phyloP scores from a whole-genome alignment of 1,139 yeast genomes.

The Taphrina communis region DNA sequence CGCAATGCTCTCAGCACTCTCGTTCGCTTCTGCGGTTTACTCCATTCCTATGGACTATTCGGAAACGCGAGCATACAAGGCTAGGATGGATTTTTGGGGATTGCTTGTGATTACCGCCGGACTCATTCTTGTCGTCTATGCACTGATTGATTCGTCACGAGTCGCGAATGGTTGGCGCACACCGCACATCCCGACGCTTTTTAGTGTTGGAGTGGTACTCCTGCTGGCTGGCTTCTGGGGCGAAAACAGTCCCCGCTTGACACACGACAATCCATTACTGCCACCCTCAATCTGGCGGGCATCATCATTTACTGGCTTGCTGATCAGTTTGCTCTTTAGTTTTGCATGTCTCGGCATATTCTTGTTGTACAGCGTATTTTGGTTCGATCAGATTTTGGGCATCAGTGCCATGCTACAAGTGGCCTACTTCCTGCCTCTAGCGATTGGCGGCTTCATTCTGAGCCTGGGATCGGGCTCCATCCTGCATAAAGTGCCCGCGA shows the following conservation, averaged over 20 bases:
- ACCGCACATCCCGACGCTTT: conserved; percentile 16
- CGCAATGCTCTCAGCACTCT: conserved; percentile 18
- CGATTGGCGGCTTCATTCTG: conserved; percentile 24
- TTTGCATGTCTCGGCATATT: conserved; percentile 22
- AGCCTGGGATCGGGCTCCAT: conserved; percentile 13
- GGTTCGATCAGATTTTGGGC: conserved; percentile 19
- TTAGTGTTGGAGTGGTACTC: conserved; percentile 18
- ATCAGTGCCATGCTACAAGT: conserved; percentile 19
- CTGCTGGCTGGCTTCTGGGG: conserved; percentile 16
- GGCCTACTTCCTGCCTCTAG: conserved; percentile 18
- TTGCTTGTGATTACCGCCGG: conserved; percentile 14
- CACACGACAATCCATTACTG: conserved; percentile 8
- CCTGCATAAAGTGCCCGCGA: conserved; percentile 8
- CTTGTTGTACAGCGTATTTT: conserved; percentile 15
- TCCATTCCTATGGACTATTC: conserved; percentile 26
- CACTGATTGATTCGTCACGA: conserved; percentile 20
- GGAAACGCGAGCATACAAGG: conserved; percentile 6
- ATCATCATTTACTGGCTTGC: conserved; percentile 7
- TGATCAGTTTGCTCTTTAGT: conserved; percentile 15
- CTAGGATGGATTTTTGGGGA: conserved; percentile 28
- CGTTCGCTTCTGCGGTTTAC: conserved; percentile 18
- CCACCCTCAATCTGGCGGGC: conserved; percentile 20
- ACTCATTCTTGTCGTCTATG: conserved; percentile 31
- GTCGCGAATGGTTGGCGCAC: conserved; percentile 25
- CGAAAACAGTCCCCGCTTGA: conserved; percentile 16